These are phyloP conservation scores for Scheffersomyces lignosus DNA, from an alignment of 805 yeast species.

Conservation along the genomic window DNA sequence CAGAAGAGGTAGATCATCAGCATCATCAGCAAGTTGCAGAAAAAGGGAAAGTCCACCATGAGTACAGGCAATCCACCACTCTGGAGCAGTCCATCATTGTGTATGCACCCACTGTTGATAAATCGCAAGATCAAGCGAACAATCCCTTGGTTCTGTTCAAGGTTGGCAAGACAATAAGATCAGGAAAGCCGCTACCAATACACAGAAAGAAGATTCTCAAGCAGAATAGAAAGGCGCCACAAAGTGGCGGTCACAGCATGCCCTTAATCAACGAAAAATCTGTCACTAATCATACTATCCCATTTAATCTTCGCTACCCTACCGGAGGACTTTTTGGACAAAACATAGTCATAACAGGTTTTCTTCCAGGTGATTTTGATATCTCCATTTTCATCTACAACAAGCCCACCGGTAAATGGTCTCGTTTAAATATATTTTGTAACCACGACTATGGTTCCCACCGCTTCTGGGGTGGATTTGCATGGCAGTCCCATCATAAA, in stretches of 20 bases:
- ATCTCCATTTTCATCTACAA: slow-evolving; percentile 52
- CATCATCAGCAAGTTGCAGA: slow-evolving; percentile 3
- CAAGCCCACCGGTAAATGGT: slow-evolving; percentile 61
- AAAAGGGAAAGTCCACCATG: slow-evolving; percentile 4
- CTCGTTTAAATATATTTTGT: slow-evolving; percentile 54
- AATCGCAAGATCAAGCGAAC: slow-evolving; percentile 6
- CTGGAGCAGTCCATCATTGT: slow-evolving; percentile 24
- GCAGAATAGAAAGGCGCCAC: slow-evolving; percentile 1
- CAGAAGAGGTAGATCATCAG: slow-evolving; percentile 23
- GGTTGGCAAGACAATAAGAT: slow-evolving; percentile 31
- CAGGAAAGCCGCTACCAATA: slow-evolving; percentile 31
- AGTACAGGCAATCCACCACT: slow-evolving; percentile 1
- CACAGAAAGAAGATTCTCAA: slow-evolving; percentile 20
- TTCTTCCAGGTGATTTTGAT: slow-evolving; percentile 46
- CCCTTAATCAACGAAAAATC: neutral
- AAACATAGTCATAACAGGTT: slow-evolving; percentile 63
- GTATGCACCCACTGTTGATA: slow-evolving; percentile 29
- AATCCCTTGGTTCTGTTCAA: slow-evolving; percentile 39
- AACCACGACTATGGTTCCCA: slow-evolving; percentile 55
- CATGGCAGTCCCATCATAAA: slow-evolving; percentile 79
- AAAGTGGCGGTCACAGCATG: neutral
- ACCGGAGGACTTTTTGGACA: slow-evolving; percentile 67
- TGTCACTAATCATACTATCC: slow-evolving; percentile 32
- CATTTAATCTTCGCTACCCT: slow-evolving; percentile 52
- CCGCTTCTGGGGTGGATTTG: slow-evolving; percentile 64